A percentile compares a stretch with the other conserved stretches of the same genome.
Evolutionary conservation across 1,284 basidiomycete genomes (phyloP).

Genomic region (Apiotrichum veenhuisii): DNA sequence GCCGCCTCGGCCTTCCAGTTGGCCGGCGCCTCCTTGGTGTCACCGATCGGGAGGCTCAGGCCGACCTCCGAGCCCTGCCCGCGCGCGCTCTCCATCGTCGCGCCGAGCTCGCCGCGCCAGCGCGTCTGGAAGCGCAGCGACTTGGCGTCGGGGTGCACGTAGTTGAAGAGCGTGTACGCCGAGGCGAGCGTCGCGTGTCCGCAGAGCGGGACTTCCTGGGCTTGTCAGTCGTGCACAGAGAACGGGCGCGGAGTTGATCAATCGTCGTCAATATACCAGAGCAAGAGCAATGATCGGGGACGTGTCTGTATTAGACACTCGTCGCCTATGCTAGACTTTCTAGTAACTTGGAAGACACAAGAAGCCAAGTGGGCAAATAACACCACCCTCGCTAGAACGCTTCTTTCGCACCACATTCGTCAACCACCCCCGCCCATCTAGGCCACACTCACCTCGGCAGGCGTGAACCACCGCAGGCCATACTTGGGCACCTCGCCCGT

Average conservation of each 20-base stretch:
- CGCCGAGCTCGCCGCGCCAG: slow-evolving; percentile 31
- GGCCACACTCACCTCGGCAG: slow-evolving; percentile 28
- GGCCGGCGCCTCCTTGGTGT: not conserved
- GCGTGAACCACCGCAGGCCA: slow-evolving; percentile 41
- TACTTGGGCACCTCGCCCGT: slow-evolving; percentile 18
- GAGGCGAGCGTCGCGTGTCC: slow-evolving; percentile 43
- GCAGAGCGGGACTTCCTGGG: slow-evolving; percentile 38
- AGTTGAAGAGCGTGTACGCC: slow-evolving; percentile 29
- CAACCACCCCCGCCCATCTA: too few species aligned
- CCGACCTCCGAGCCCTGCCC: slow-evolving; percentile 45
- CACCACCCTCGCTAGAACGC: too few species aligned
- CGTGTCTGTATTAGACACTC: too few species aligned
- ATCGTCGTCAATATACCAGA: too few species aligned
- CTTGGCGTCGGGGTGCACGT: slow-evolving; percentile 17
- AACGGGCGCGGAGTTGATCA: too few species aligned
- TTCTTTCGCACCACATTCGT: too few species aligned
- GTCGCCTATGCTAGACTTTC: too few species aligned
- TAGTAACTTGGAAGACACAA: too few species aligned
- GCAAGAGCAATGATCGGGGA: too few species aligned
- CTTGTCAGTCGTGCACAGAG: not conserved
- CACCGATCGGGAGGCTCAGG: slow-evolving; percentile 68
- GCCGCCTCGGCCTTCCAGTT: not conserved
- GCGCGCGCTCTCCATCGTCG: slow-evolving; percentile 15
- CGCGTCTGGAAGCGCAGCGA: slow-evolving; percentile 29
- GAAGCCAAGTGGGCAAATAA: too few species aligned